phyloP scores from a whole-genome alignment of 208 protist species.

The Trypanosoma mega region DNA sequence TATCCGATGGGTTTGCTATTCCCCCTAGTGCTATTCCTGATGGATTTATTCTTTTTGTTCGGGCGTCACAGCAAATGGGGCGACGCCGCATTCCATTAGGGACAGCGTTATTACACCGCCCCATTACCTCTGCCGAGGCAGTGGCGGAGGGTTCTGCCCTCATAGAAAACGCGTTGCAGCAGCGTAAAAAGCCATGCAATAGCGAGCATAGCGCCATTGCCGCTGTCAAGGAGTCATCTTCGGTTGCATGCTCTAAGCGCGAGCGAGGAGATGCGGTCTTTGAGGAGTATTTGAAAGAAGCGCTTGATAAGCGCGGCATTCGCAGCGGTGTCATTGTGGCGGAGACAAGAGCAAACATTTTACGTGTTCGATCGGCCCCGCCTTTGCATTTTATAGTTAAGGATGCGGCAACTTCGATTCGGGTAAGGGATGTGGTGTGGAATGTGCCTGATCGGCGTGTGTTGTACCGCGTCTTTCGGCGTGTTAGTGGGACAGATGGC shows the following conservation, averaged over 20 bases:
- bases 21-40: constrained; percentile 30
- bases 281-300: constrained; percentile 20
- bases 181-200: constrained; percentile 1
- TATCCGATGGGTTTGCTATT: constrained; percentile 31
- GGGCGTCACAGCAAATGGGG: constrained; percentile 37
- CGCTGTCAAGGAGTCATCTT: not conserved
- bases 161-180: not conserved
- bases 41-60: constrained; percentile 51
- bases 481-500: constrained; percentile 17
- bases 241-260: constrained; percentile 3
- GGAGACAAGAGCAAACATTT: constrained; percentile 40
- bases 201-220: constrained; percentile 18
- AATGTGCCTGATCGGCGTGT: constrained; percentile 58
- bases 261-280: constrained; percentile 23
- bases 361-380: constrained; percentile 27
- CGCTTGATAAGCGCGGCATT: constrained; percentile 7
- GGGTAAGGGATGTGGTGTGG: constrained; percentile 42
- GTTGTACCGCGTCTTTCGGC: constrained; percentile 68
- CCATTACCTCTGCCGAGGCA: constrained; percentile 25
- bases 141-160: constrained; percentile 37
- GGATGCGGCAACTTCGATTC: constrained; percentile 10
- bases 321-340: constrained; percentile 29
- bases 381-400: constrained; percentile 59
- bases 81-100: constrained; percentile 33
- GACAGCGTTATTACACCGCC: constrained; percentile 45